Evolutionary conservation across 805 yeast genomes (phyloP).

Genomic region (Hanseniaspora meyeri): DNA sequence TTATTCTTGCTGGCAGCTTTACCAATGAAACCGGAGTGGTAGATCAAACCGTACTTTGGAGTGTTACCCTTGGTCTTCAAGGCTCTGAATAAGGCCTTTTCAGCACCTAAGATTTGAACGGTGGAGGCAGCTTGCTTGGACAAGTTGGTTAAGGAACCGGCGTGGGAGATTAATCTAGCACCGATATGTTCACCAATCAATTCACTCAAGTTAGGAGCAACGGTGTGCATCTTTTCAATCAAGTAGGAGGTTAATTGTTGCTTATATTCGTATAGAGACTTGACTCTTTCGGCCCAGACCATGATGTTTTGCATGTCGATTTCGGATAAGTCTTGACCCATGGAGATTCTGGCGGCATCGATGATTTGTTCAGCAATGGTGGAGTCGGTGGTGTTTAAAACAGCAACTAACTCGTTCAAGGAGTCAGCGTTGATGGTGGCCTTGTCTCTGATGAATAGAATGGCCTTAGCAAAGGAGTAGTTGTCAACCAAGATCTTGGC

Average conservation of each 20-base stretch:
- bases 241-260: constrained; percentile 70
- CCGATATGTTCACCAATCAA: constrained; percentile 98
- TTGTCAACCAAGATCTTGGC: constrained; percentile 85
- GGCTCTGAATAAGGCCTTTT: constrained; percentile 91
- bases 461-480: constrained; percentile 72
- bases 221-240: constrained; percentile 91
- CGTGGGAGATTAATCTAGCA: constrained; percentile 95
- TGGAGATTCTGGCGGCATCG: constrained; percentile 90
- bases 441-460: constrained; percentile 76
- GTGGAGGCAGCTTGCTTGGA: constrained; percentile 99
- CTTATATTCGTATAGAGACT: constrained; percentile 83
- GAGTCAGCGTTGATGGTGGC: constrained; percentile 65
- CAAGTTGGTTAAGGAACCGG: constrained; percentile 91
- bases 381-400: constrained; percentile 76
- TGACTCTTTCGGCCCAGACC: constrained; percentile 88
- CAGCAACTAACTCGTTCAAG: constrained; percentile 79
- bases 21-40: constrained; percentile 89
- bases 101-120: constrained; percentile 95
- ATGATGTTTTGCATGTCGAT: constrained; percentile 85
- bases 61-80: constrained; percentile 93
- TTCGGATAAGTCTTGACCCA: constrained; percentile 97
- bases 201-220: constrained; percentile 94
- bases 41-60: constrained; percentile 89
- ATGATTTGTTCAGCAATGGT: constrained; percentile 82
- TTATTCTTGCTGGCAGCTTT: constrained; percentile 91